Evolutionary conservation across 2,329 filamentous ascomycete species (phyloP).

Genomic region (Colletotrichum trifolii): DNA sequence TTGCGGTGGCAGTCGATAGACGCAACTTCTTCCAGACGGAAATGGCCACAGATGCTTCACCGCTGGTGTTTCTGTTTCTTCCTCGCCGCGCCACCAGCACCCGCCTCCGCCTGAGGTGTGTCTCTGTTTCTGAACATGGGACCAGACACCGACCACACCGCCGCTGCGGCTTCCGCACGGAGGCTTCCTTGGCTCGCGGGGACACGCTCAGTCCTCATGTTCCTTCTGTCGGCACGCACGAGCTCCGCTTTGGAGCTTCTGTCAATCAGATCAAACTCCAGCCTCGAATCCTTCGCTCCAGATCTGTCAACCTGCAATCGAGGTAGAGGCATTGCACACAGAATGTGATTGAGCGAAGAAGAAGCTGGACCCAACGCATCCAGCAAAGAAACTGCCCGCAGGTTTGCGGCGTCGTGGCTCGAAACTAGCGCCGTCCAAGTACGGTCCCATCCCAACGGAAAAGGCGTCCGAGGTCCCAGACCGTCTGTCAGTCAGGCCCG

Average conservation of each 20-base stretch:
- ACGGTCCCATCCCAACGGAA: constrained; percentile 14
- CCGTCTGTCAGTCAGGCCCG: background rate
- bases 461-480: constrained; percentile 13
- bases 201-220: constrained; percentile 22
- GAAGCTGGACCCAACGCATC: constrained; percentile 2
- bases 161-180: constrained; percentile 6
- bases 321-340: no score
- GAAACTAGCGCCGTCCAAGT: background rate
- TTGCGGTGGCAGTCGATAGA: background rate
- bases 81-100: background rate
- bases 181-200: constrained; percentile 5
- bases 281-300: background rate
- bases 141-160: constrained; percentile 15
- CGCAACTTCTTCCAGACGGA: no score
- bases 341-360: no score
- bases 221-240: background rate
- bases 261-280: constrained; percentile 9
- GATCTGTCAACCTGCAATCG: background rate
- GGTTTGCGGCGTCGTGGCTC: background rate
- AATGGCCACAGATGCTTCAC: no score
- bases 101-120: background rate
- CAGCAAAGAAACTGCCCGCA: background rate
- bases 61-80: background rate
- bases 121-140: constrained; percentile 34
- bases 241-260: background rate